Percentiles rank a stretch among this genome's conserved stretches.
Conservation (phyloP, 2,329 filamentous ascomycete species). For the Ophiocordyceps sinensis region DNA sequence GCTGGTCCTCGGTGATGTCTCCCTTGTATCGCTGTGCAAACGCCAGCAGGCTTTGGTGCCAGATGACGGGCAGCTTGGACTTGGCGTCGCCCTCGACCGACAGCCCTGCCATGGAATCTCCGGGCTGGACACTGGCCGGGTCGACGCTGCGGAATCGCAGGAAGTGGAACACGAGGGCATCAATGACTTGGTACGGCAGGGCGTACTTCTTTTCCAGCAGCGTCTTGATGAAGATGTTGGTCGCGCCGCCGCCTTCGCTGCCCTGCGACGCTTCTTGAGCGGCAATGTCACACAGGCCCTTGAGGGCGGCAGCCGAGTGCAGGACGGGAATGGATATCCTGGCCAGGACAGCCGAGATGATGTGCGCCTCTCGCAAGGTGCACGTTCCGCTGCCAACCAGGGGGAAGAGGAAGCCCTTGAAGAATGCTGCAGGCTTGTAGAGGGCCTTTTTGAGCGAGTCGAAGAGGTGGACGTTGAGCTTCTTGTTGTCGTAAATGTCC, state of each 20-base stretch:
- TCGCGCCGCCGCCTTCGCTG: constrained; percentile 76
- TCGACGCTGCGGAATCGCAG: constrained; percentile 68
- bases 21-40: constrained; percentile 94
- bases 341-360: constrained; percentile 73
- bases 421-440: constrained; percentile 91
- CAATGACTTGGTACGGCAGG: constrained; percentile 84
- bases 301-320: constrained; percentile 82
- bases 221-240: constrained; percentile 88
- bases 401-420: constrained; percentile 91
- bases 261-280: constrained; percentile 75
- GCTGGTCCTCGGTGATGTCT: constrained; percentile 89
- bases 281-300: constrained; percentile 86
- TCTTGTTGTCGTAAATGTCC: constrained; percentile 87
- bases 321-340: constrained; percentile 79
- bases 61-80: constrained; percentile 73
- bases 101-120: constrained; percentile 37
- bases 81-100: constrained; percentile 32
- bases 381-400: constrained; percentile 76
- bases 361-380: constrained; percentile 81
- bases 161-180: constrained; percentile 93
- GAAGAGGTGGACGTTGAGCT: constrained; percentile 91
- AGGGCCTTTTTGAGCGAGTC: constrained; percentile 80
- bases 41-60: constrained; percentile 85
- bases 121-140: constrained; percentile 35
- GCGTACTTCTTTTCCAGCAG: constrained; percentile 96